phyloP scores from a whole-genome alignment of 306 rosid genomes.

The Rosa rugosa region DNA sequence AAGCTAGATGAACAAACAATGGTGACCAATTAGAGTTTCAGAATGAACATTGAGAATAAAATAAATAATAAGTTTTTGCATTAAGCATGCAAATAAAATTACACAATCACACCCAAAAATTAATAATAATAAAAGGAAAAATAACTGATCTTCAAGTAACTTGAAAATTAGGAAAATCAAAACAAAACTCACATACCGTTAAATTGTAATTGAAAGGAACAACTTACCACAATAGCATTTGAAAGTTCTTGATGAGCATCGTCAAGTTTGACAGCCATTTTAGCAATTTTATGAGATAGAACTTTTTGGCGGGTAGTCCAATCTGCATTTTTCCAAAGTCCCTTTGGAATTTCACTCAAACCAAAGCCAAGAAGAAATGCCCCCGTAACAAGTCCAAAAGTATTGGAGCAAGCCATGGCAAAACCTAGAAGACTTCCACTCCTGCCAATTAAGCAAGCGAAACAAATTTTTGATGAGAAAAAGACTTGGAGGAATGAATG shows the following conservation, averaged over 20 bases:
- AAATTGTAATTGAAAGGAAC: background rate
- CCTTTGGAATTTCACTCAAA: constrained; percentile 90
- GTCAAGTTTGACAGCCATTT: constrained; percentile 94
- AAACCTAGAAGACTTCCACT: constrained; percentile 65
- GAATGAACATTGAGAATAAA: background rate
- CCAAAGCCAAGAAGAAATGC: constrained; percentile 99
- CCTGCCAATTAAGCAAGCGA: constrained; percentile 50
- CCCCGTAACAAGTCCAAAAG: constrained; percentile 97
- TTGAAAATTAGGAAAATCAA: background rate
- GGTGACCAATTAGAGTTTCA: background rate
- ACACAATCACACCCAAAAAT: background rate
- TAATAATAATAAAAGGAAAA: background rate
- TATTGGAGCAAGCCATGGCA: constrained; percentile 97
- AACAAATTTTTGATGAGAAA: background rate
- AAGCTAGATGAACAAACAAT: background rate
- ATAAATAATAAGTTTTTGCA: background rate
- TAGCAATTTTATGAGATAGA: constrained; percentile 94
- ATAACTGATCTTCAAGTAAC: background rate
- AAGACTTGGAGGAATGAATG: background rate
- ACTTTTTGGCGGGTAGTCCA: constrained; percentile 92
- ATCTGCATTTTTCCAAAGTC: constrained; percentile 86
- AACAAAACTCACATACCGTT: background rate
- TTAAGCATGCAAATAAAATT: background rate
- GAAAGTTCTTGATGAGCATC: constrained; percentile 96
- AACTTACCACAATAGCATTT: constrained; percentile 86